These are phyloP conservation scores for Capsella bursapastoris DNA, from an alignment of 345 rosid genomes.

Conservation along the genomic window DNA sequence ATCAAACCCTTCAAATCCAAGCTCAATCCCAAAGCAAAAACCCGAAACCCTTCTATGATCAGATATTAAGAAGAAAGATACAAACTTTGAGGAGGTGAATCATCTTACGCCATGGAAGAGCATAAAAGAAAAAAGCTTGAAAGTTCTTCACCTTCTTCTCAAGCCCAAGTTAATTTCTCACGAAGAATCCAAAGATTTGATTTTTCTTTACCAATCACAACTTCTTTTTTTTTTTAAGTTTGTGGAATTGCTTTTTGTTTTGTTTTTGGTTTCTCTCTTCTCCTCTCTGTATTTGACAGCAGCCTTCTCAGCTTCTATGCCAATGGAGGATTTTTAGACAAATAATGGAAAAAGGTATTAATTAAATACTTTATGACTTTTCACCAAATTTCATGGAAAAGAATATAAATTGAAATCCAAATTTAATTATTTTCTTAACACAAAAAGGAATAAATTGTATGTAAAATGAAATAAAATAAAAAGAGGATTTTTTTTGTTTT, in stretches of 20 bases:
- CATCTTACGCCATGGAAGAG: slow-evolving; percentile 31
- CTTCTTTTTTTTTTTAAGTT: not conserved
- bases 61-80: slow-evolving; percentile 3
- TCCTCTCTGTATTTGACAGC: slow-evolving; percentile 17
- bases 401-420: slow-evolving; percentile 9
- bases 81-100: slow-evolving; percentile 26
- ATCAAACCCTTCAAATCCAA: slow-evolving; percentile 15
- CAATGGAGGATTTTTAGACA: slow-evolving; percentile 2
- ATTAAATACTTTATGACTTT: slow-evolving; percentile 22
- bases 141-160: slow-evolving; percentile 12
- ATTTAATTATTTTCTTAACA: slow-evolving; percentile 8
- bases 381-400: slow-evolving; percentile 21
- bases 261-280: not conserved
- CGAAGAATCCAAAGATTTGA: slow-evolving; percentile 22
- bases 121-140: not conserved
- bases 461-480: not conserved
- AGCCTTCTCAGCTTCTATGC: slow-evolving; percentile 12
- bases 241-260: slow-evolving; percentile 40
- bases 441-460: slow-evolving; percentile 7
- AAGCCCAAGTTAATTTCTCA: not conserved
- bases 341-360: not conserved
- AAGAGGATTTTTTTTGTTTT: slow-evolving; percentile 11
- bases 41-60: slow-evolving; percentile 25
- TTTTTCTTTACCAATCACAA: slow-evolving; percentile 21
- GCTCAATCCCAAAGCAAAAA: slow-evolving; percentile 27